phyloP scores from a whole-genome alignment of 1,284 basidiomycete species.

The Ceratobasidium sp. region DNA sequence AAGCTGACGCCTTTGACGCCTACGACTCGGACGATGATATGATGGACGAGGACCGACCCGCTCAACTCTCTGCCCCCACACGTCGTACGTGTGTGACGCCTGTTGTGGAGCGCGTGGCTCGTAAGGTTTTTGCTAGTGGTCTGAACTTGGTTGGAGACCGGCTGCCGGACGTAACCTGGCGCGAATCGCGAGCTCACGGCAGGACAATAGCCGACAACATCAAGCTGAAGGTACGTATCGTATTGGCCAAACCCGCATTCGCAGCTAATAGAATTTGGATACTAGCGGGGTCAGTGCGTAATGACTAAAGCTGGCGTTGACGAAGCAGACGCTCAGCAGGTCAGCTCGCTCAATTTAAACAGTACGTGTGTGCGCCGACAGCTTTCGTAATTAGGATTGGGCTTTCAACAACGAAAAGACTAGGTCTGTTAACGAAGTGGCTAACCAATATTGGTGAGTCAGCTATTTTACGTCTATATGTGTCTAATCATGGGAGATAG shows the following conservation, averaged over 20 bases:
- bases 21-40: conserved; percentile 16
- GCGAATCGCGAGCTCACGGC: background rate
- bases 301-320: conserved; percentile 19
- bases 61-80: background rate
- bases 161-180: conserved; percentile 28
- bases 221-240: conserved; percentile 8
- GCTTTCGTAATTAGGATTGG: conserved; percentile 13
- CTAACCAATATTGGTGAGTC: conserved; percentile 16
- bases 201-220: background rate
- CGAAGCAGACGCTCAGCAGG: conserved; percentile 6
- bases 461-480: background rate
- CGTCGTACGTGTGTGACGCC: conserved; percentile 27
- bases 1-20: background rate
- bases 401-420: conserved; percentile 18
- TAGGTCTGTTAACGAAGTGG: background rate
- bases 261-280: background rate
- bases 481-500: background rate
- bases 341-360: background rate
- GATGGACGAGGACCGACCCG: background rate
- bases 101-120: conserved; percentile 3
- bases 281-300: conserved; percentile 9
- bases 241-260: background rate
- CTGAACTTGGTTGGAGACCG: conserved; percentile 13
- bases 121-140: background rate
- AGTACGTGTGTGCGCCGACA: background rate